Conservation (phyloP, 1,284 basidiomycete genomes). For the Ustilago lituana region DNA sequence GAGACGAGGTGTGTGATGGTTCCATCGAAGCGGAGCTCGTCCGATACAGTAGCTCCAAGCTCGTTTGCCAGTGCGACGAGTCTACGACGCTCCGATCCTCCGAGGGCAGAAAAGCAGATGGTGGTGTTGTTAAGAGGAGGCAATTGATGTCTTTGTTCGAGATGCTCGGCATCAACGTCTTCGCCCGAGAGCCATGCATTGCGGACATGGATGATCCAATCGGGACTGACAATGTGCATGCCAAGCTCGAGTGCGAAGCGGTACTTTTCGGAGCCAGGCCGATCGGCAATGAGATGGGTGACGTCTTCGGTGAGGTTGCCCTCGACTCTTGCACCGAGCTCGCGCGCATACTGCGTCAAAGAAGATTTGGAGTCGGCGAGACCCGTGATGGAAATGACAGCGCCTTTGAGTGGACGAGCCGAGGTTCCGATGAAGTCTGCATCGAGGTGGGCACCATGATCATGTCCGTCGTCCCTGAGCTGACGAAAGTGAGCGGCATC, state of each 20-base stretch:
- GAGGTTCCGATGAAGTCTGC: conserved; percentile 56
- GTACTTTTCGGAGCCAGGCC: conserved; percentile 81
- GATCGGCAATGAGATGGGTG: conserved; percentile 79
- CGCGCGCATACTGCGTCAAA: conserved; percentile 77
- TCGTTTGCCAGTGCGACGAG: conserved; percentile 28
- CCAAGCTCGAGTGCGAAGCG: conserved; percentile 79
- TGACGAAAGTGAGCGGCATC: conserved; percentile 55
- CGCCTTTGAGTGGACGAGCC: conserved; percentile 74
- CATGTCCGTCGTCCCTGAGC: conserved; percentile 61
- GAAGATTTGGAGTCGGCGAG: conserved; percentile 74
- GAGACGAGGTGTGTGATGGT: conserved; percentile 68
- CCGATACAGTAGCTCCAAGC: conserved; percentile 40
- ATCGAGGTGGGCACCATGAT: conserved; percentile 54
- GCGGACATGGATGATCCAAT: conserved; percentile 78
- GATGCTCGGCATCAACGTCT: conserved; percentile 76
- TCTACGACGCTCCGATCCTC: conserved; percentile 25
- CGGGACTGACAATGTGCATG: conserved; percentile 77
- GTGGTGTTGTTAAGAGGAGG: conserved; percentile 75
- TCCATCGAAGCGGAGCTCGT: conserved; percentile 66
- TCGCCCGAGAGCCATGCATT: conserved; percentile 79
- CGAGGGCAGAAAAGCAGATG: conserved; percentile 72
- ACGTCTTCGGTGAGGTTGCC: conserved; percentile 79
- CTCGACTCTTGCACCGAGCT: conserved; percentile 77
- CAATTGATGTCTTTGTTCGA: conserved; percentile 72
- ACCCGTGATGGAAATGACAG: conserved; percentile 78